phyloP scores from a whole-genome alignment of 148 eudicot genomes.

The Rhododendron mucronatum region DNA sequence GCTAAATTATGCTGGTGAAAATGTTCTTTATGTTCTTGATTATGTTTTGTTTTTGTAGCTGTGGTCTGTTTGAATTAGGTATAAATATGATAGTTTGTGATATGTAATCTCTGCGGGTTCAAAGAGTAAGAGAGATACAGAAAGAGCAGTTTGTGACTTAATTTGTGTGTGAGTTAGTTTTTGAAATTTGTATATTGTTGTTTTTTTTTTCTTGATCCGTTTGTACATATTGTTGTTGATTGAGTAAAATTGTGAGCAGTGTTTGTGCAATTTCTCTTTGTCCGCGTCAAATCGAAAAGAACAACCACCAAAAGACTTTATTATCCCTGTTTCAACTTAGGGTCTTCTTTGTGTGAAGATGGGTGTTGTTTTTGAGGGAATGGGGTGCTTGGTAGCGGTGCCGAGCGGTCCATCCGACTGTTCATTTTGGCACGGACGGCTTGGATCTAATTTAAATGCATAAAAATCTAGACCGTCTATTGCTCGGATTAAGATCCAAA shows the following conservation, averaged over 20 bases:
- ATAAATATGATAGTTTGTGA: neutral
- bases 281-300: neutral
- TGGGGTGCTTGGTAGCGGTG: no score
- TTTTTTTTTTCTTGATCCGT: no score
- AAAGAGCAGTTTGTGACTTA: neutral
- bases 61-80: neutral
- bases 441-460: no score
- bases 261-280: neutral
- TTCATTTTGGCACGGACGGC: rapidly evolving
- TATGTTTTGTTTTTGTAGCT: neutral
- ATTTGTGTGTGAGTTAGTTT: neutral
- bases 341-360: no score
- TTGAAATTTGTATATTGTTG: neutral
- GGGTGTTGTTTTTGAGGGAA: no score
- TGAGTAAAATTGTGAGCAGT: neutral
- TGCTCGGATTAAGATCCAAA: no score
- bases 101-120: neutral
- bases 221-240: neutral
- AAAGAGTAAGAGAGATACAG: neutral
- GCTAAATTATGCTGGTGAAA: neutral
- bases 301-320: neutral
- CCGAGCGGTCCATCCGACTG: no score
- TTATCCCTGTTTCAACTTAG: neutral
- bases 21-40: neutral
- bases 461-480: no score